Conservation (phyloP, 257 asterid species). For the Solanum lycopersicoides region DNA sequence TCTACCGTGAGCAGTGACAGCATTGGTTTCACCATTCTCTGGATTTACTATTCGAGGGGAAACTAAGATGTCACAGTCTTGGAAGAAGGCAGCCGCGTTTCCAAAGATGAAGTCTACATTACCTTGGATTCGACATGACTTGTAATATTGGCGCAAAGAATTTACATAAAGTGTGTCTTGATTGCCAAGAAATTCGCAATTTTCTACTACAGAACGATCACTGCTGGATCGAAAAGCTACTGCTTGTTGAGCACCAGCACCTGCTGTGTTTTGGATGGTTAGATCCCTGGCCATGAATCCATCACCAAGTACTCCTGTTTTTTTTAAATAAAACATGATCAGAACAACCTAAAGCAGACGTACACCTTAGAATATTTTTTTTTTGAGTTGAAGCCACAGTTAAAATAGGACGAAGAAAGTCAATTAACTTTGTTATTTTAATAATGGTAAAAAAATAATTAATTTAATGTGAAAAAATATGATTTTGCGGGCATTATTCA, state of each 20-base stretch:
- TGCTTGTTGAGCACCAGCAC: conserved; percentile 44
- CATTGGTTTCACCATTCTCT: conserved; percentile 37
- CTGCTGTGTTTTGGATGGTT: conserved; percentile 42
- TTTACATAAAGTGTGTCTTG: conserved; percentile 45
- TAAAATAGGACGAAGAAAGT: neutral
- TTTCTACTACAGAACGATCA: conserved; percentile 30
- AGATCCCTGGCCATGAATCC: conserved; percentile 45
- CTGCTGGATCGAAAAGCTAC: conserved; percentile 46
- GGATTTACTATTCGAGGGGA: conserved; percentile 33
- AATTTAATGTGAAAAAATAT: neutral
- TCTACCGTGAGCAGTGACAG: conserved; percentile 47
- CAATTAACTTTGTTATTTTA: neutral
- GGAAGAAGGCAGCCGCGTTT: conserved; percentile 37
- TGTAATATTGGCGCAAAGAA: conserved; percentile 43
- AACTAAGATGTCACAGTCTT: conserved; percentile 24
- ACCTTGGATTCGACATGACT: conserved; percentile 43
- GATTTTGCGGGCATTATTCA: neutral
- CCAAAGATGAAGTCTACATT: conserved; percentile 46
- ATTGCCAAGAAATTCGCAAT: conserved; percentile 40
- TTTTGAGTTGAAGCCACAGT: neutral
- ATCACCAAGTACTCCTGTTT: conserved; percentile 35
- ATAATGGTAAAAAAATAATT: neutral
- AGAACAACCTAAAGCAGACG: neutral
- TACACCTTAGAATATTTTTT: neutral
- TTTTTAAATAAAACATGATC: neutral